Conservation (phyloP, 1,139 yeast genomes). For the Suhomyces choctaworum region DNA sequence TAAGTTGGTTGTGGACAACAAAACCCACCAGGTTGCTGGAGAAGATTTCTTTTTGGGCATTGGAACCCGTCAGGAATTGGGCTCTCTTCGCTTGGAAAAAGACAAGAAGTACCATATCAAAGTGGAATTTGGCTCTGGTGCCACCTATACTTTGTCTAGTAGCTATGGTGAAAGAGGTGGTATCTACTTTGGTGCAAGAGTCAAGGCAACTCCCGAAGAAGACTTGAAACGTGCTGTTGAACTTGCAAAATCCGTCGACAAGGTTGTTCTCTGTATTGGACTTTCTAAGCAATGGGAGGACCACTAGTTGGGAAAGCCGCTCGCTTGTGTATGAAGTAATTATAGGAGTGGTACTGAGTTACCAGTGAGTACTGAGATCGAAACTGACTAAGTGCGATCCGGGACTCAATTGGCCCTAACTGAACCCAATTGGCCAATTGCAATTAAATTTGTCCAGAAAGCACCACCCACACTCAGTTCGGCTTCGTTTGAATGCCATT, state of each 20-base stretch:
- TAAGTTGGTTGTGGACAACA: slow-evolving; percentile 56
- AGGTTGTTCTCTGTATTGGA: slow-evolving; percentile 46
- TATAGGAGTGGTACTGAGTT: too few species aligned
- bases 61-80: slow-evolving; percentile 52
- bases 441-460: too few species aligned
- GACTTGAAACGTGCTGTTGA: slow-evolving; percentile 43
- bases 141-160: slow-evolving; percentile 36
- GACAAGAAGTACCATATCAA: slow-evolving; percentile 45
- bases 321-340: too few species aligned
- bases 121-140: slow-evolving; percentile 54
- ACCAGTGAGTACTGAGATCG: too few species aligned
- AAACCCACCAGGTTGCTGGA: slow-evolving; percentile 52
- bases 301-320: too few species aligned
- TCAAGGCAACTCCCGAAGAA: slow-evolving; percentile 24
- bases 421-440: too few species aligned
- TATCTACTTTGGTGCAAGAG: slow-evolving; percentile 31
- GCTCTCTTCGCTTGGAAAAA: slow-evolving; percentile 35
- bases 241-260: slow-evolving; percentile 46
- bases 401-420: not conserved
- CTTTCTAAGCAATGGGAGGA: slow-evolving; percentile 50
- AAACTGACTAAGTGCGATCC: too few species aligned
- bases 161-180: slow-evolving; percentile 27
- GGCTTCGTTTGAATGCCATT: too few species aligned
- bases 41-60: slow-evolving; percentile 46
- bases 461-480: too few species aligned